Base-by-base conservation (phyloP, 1,284 basidiomycete genomes). In the Rugosomyces carneus region DNA sequence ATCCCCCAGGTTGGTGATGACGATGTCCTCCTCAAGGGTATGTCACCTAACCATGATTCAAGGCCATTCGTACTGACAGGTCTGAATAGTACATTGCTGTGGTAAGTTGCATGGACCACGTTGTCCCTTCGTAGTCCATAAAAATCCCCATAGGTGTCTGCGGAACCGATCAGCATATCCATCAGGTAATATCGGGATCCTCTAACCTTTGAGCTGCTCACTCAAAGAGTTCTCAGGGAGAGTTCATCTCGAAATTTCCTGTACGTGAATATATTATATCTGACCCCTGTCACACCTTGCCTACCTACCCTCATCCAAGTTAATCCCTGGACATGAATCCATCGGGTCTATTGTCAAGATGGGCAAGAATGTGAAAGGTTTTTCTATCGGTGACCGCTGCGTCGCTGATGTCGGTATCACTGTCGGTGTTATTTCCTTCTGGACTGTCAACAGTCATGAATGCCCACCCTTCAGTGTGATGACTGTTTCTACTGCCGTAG, bases 401-500 rank as follows among this genome's bases (percentile, higher is more conserved):
- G 87, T 85, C 37, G 83, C 83, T 37, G 87, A 89, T 60, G 75
- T 76, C 4, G 72, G 75, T 39, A 63, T 76, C 8, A 73, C 71
- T 39, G 77, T 76, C 51, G n/a, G 44, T 18, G 24, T 11, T 23
- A 3, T 34, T 15, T 34, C 27, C 32, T n/a, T 21, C 4, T 2
- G 13, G 3, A 3, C 24, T 5, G 39, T 36, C 31, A 44, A 44
- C 42, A 48, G 44, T 45, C 42, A 46, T 35, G 18, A 45, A 42
- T 51, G 49, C 44, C 47, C 23, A 21, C 2, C 27, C 5, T 23
- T 23, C 39, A 84, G 80, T 89, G 87, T 60, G 78, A 75, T 6
- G 69, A 71, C 48, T 90, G 87, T 60, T 87, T 88, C 67, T 89
- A 80, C 65, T 89, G 87, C 60, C 77, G 86, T 23, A 73, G 83